Percentiles rank a stretch among this genome's conserved stretches.
phyloP scores from a whole-genome alignment of 345 rosid genomes.

The Dipteronia sinensis region DNA sequence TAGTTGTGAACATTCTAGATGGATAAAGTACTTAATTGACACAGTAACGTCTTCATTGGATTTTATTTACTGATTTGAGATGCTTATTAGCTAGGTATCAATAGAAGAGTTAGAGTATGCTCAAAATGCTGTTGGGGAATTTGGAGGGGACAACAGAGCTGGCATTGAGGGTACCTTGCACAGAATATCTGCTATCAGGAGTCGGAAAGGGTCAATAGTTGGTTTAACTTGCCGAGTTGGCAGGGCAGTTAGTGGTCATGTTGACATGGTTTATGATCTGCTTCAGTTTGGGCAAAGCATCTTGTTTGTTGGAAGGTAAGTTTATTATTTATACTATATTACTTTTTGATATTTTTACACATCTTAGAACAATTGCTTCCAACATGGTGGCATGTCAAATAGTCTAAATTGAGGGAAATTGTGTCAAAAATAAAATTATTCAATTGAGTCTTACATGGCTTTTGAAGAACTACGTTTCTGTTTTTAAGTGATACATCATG shows the following conservation, averaged over 20 bases:
- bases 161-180: conserved; percentile 75
- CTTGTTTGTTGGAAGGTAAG: conserved; percentile 66
- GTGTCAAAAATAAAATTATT: background rate
- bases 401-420: background rate
- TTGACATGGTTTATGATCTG: conserved; percentile 64
- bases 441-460: background rate
- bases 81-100: conserved; percentile 51
- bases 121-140: conserved; percentile 58
- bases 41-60: background rate
- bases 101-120: conserved; percentile 61
- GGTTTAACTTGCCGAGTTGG: conserved; percentile 74
- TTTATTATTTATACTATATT: background rate
- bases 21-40: background rate
- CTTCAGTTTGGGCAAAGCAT: conserved; percentile 66
- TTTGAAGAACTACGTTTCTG: background rate
- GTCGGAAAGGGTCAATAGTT: conserved; percentile 52
- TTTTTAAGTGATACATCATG: background rate
- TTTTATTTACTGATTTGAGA: background rate
- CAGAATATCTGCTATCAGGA: conserved; percentile 63
- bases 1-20: background rate
- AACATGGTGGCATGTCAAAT: background rate
- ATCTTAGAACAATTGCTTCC: background rate
- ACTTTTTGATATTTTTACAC: background rate
- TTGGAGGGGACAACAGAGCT: conserved; percentile 66
- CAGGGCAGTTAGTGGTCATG: conserved; percentile 62